A percentile compares a stretch with the other conserved stretches of the same genome.
These are phyloP conservation scores for Trypanosoma cruzi DNA, from an alignment of 208 protist species.

Conservation along the genomic window DNA sequence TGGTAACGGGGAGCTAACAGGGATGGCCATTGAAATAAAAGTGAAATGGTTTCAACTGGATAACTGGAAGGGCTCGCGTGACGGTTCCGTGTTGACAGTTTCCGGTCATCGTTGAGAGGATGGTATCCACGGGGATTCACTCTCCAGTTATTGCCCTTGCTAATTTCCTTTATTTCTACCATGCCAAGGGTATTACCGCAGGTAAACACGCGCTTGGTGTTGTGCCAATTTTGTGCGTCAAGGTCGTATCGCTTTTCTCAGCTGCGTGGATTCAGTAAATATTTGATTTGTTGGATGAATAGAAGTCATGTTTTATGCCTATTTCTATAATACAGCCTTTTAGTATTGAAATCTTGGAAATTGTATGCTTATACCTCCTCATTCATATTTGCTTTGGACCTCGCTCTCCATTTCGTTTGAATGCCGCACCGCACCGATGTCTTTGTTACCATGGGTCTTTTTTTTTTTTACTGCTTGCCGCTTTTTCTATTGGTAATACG, in stretches of 20 bases:
- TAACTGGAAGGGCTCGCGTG: too few species aligned
- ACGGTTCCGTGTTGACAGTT: too few species aligned
- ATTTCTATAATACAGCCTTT: conserved; percentile 91
- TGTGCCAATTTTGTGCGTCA: conserved; percentile 82
- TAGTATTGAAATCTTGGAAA: conserved; percentile 84
- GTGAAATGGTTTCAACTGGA: too few species aligned
- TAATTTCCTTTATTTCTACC: background rate
- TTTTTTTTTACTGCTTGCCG: background rate
- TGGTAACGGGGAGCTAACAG: too few species aligned
- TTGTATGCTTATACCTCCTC: too few species aligned
- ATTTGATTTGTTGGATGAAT: conserved; percentile 78
- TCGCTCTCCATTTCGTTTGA: too few species aligned
- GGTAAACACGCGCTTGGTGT: conserved; percentile 84
- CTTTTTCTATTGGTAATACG: background rate
- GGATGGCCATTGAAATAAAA: too few species aligned
- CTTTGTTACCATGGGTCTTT: too few species aligned
- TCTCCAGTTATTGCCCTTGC: background rate
- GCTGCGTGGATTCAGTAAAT: conserved; percentile 92
- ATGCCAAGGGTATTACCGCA: conserved; percentile 13
- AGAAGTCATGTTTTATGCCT: conserved; percentile 91
- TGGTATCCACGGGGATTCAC: background rate
- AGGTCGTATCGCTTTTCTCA: conserved; percentile 90
- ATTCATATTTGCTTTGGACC: too few species aligned
- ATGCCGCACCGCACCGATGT: too few species aligned
- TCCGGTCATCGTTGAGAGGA: too few species aligned